A percentile compares a stretch with the other conserved stretches of the same genome.
Evolutionary conservation across 306 rosid species (phyloP).

Genomic region (Vicia faba): DNA sequence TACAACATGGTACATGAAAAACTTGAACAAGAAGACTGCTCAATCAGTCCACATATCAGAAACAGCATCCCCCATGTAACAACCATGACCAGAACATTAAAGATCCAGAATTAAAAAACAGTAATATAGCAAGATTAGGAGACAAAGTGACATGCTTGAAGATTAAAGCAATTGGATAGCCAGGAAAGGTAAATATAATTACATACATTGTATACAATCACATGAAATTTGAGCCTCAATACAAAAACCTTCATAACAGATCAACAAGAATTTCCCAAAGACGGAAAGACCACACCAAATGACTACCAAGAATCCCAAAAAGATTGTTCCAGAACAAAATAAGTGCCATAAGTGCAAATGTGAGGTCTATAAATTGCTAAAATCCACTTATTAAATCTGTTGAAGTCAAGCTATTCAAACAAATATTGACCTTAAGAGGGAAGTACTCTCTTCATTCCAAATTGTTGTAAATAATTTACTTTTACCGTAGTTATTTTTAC

Average conservation of each 20-base stretch:
- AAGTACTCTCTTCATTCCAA: too few species aligned
- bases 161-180: constrained; percentile 6
- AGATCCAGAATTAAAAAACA: background rate
- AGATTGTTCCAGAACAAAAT: constrained; percentile 5
- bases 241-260: constrained; percentile 25
- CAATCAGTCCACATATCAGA: background rate
- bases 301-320: constrained; percentile 5
- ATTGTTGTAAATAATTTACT: too few species aligned
- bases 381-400: background rate
- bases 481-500: too few species aligned
- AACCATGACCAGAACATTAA: constrained; percentile 12
- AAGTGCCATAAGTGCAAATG: background rate
- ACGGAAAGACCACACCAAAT: constrained; percentile 1
- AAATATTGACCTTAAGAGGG: constrained; percentile 7
- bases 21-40: constrained; percentile 5
- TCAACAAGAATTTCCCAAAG: constrained; percentile 4
- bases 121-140: background rate
- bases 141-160: background rate
- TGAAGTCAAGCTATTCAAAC: background rate
- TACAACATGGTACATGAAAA: constrained; percentile 11
- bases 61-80: constrained; percentile 1
- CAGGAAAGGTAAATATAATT: background rate
- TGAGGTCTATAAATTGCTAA: constrained; percentile 4
- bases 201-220: background rate
- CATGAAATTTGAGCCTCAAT: background rate